A percentile compares a stretch with the other conserved stretches of the same genome.
Conservation (phyloP, 306 rosid species). For the Cajanus cajan region DNA sequence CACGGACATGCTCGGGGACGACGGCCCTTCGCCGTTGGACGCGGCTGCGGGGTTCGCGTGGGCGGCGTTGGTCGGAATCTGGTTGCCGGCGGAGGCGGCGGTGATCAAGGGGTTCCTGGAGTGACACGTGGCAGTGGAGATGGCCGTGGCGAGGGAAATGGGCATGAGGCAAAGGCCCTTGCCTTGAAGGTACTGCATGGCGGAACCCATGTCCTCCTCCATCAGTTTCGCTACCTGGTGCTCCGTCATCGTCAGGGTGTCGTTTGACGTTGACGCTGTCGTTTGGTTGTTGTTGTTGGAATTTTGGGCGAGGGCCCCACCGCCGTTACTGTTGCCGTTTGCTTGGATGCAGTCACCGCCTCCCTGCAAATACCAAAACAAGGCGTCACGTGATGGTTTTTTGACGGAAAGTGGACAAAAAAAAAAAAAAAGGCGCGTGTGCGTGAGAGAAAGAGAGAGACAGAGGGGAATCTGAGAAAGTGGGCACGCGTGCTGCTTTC, state of each 20-base stretch:
- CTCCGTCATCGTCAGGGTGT: constrained; percentile 69
- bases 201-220: constrained; percentile 92
- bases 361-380: constrained; percentile 50
- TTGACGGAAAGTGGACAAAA: background rate
- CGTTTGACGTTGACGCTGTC: constrained; percentile 54
- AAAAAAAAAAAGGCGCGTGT: background rate
- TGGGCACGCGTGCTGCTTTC: constrained; percentile 79
- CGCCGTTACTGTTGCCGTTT: constrained; percentile 29
- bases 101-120: constrained; percentile 50
- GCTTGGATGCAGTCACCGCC: constrained; percentile 74
- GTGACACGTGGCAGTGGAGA: constrained; percentile 83
- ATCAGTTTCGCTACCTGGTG: constrained; percentile 83
- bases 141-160: constrained; percentile 81
- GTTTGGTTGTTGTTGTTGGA: constrained; percentile 44
- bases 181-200: constrained; percentile 89
- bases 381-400: constrained; percentile 9
- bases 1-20: constrained; percentile 83
- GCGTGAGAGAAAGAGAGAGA: background rate
- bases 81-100: background rate
- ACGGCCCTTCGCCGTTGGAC: constrained; percentile 66
- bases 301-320: constrained; percentile 31
- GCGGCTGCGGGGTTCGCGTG: background rate
- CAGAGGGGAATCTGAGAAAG: constrained; percentile 63
- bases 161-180: constrained; percentile 94
- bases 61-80: background rate